Percentiles rank a stretch among this genome's conserved stretches.
These are phyloP conservation scores for Phycomyces blakesleeanus DNA, from an alignment of 192 early-diverging fungal genomes.

Conservation along the genomic window DNA sequence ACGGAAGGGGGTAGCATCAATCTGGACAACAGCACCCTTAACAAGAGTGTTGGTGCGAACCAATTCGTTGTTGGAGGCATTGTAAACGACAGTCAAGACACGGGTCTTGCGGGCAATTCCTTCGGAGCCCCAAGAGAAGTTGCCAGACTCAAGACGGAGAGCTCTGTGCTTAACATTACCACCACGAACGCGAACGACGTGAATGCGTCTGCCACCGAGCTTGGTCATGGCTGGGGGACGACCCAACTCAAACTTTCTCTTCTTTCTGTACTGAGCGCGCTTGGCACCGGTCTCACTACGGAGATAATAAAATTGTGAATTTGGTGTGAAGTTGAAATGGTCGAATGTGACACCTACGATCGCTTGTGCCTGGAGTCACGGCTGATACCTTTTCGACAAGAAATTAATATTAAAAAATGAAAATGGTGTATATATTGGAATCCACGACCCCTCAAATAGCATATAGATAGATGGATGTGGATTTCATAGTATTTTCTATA, in stretches of 20 bases:
- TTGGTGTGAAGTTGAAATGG: no score
- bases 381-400: conserved; percentile 82
- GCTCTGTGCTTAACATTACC: conserved; percentile 98
- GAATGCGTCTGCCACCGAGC: conserved; percentile 95
- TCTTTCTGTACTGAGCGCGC: conserved; percentile 99
- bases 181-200: conserved; percentile 94
- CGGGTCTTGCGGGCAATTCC: conserved; percentile 93
- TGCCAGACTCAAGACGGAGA: conserved; percentile 93
- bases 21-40: conserved; percentile 95
- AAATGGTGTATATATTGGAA: no score
- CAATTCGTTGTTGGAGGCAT: conserved; percentile 99
- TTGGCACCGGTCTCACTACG: conserved; percentile 95
- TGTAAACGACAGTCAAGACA: conserved; percentile 94
- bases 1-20: conserved; percentile 98
- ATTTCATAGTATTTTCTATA: no score
- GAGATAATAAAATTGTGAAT: no score
- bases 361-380: conserved; percentile 98
- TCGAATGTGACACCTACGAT: no score
- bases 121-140: conserved; percentile 98
- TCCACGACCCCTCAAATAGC: no score
- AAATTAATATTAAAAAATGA: neutral
- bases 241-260: conserved; percentile 99
- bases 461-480: no score
- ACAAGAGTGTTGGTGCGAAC: conserved; percentile 99
- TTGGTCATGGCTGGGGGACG: conserved; percentile 98